Percentiles rank a stretch among this genome's conserved stretches.
Conservation (phyloP, 441 rosid genomes). For the Theobroma grandiflorum region DNA sequence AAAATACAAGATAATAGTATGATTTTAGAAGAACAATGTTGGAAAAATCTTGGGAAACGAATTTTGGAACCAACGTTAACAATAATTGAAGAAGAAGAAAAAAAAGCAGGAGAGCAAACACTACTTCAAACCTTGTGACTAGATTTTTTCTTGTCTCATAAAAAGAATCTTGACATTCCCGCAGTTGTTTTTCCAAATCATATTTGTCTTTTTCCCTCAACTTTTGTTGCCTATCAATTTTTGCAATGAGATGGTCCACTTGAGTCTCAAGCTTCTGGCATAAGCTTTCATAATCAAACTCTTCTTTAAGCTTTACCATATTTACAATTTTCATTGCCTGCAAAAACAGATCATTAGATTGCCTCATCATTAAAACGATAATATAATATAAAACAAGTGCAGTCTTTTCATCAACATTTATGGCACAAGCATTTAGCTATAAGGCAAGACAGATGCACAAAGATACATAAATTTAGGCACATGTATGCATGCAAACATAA, state of each 20-base stretch:
- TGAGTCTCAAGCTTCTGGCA: constrained; percentile 81
- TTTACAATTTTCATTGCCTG: constrained; percentile 97
- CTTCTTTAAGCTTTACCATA: constrained; percentile 91
- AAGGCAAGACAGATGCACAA: neutral
- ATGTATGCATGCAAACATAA: neutral
- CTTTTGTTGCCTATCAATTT: constrained; percentile 80
- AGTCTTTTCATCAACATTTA: neutral
- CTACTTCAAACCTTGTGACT: constrained; percentile 84
- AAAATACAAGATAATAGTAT: neutral
- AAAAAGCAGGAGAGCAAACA: constrained; percentile 41
- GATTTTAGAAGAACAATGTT: neutral
- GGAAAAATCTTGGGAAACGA: neutral
- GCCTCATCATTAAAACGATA: neutral
- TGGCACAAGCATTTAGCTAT: constrained; percentile 11
- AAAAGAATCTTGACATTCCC: constrained; percentile 57
- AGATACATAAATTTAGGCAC: neutral
- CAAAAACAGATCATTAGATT: constrained; percentile 35
- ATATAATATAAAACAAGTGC: neutral
- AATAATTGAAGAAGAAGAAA: neutral
- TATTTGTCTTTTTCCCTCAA: constrained; percentile 64
- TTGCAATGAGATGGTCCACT: constrained; percentile 81
- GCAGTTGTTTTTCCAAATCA: constrained; percentile 59
- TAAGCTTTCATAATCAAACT: constrained; percentile 90
- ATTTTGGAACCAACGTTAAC: neutral
- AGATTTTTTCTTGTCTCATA: constrained; percentile 53